phyloP scores from a whole-genome alignment of 225 moss, liverwort and hornwort genomes.

The Pseudisothecium myosuroides region DNA sequence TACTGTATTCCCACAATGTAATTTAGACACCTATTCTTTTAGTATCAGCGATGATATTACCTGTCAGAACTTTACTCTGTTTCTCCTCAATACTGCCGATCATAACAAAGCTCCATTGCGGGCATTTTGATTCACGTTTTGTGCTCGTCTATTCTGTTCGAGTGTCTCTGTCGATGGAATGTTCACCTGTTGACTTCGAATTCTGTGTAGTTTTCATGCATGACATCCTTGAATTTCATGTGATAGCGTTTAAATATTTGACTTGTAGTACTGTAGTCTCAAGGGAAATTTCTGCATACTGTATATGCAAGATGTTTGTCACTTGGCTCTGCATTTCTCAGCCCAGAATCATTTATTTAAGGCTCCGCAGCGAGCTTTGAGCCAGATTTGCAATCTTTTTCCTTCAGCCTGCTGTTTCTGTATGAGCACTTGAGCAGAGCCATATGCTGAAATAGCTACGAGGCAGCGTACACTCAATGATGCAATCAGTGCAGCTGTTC shows the following conservation, averaged over 20 bases:
- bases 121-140: not conserved
- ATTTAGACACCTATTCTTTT: conserved; percentile 10
- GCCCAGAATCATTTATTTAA: not conserved
- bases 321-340: not conserved
- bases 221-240: not conserved
- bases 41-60: not conserved
- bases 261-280: not conserved
- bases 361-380: not conserved
- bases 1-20: conserved; percentile 9
- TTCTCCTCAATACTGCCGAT: not conserved
- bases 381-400: not conserved
- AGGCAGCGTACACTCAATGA: not conserved
- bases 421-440: not conserved
- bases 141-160: not conserved
- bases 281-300: too few species aligned
- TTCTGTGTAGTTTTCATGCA: not conserved
- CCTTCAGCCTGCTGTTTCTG: not conserved
- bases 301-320: not conserved
- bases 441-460: not conserved
- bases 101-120: not conserved
- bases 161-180: not conserved
- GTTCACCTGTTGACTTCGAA: not conserved
- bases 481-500: not conserved
- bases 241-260: not conserved
- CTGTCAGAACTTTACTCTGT: not conserved